Evolutionary conservation across 2,329 filamentous ascomycete species (phyloP).

Genomic region (Ciborinia camelliae): DNA sequence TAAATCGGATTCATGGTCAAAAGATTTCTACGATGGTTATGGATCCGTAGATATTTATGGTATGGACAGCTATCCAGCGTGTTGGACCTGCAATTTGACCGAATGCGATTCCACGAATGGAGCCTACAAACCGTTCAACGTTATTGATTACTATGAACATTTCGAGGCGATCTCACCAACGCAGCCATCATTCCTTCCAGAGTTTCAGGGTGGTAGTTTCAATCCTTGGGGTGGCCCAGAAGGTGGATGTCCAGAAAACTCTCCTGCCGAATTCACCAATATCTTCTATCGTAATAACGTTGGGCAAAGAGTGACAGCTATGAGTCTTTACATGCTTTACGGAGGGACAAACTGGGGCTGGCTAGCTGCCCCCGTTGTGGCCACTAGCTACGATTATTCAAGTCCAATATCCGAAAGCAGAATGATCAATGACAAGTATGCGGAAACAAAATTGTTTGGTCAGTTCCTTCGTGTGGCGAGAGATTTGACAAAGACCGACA

Average conservation of each 20-base stretch:
- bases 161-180: conserved; percentile 35
- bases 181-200: conserved; percentile 49
- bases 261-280: conserved; percentile 58
- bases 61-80: conserved; percentile 52
- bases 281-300: conserved; percentile 62
- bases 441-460: conserved; percentile 59
- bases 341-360: conserved; percentile 60
- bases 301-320: conserved; percentile 55
- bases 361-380: conserved; percentile 56
- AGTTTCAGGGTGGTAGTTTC: conserved; percentile 59
- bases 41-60: conserved; percentile 55
- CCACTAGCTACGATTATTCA: conserved; percentile 61
- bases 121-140: conserved; percentile 48
- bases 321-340: conserved; percentile 63
- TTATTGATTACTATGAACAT: conserved; percentile 39
- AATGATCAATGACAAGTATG: conserved; percentile 56
- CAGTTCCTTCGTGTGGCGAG: conserved; percentile 57
- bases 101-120: conserved; percentile 60
- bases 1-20: conserved; percentile 55
- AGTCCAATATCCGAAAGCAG: conserved; percentile 49
- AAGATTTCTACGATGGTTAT: conserved; percentile 53
- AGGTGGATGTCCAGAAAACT: conserved; percentile 43
- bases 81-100: conserved; percentile 61
- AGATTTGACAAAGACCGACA: conserved; percentile 54
- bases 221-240: conserved; percentile 60